Evolutionary conservation across 1,284 basidiomycete genomes (phyloP), one percentile per base, ranked within the genome.

Genomic region (Ganoderma boninense): DNA sequence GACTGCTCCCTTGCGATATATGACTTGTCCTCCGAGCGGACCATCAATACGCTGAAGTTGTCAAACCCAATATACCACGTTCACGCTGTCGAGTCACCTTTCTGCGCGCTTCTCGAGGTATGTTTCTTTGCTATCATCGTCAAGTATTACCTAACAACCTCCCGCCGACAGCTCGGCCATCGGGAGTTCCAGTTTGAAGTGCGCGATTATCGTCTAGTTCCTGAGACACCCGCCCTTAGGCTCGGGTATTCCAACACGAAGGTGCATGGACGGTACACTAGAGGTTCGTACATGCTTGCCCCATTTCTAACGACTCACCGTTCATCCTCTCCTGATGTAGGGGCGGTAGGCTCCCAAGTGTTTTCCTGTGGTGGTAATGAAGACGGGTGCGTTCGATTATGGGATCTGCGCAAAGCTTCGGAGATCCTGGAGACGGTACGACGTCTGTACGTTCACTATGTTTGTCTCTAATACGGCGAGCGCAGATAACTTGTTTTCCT

Each of bases 171-270:
- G 87, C 80, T 88, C 62, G 83, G 82, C 16, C 85, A 87, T 74
- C 80, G 85, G 38, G 87, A 89, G 72, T 80, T 83, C 40, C 87
- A 89, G 71, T 87, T 86, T 68, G 87, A 89, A 72, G 69, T 88
- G 38, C 84, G 82, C 38, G 87, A 89, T 73, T 80, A 82, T 71
- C 81, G 87, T 16, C 64, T 78, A 54, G 80, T 82, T 11, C 81
- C 83, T 20, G 38, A 40, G 40, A 73, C 75, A 44, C 69, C 71
- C 40, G 77, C 83, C 4, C 82, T 82, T 18, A 79, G 84, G 57
- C 88, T 89, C 71, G 87, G 87, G 10, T 87, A 84, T 71, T 59
- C 74, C 18, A 77, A 78, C 20, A 68, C 71, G 5, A 81, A 83
- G 57, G 74, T 79, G 20, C 83, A 84, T 62, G 87, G 87, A 32